Base-by-base conservation (phyloP, 176 grass and related monocot genomes). In the Raddia guianensis region DNA sequence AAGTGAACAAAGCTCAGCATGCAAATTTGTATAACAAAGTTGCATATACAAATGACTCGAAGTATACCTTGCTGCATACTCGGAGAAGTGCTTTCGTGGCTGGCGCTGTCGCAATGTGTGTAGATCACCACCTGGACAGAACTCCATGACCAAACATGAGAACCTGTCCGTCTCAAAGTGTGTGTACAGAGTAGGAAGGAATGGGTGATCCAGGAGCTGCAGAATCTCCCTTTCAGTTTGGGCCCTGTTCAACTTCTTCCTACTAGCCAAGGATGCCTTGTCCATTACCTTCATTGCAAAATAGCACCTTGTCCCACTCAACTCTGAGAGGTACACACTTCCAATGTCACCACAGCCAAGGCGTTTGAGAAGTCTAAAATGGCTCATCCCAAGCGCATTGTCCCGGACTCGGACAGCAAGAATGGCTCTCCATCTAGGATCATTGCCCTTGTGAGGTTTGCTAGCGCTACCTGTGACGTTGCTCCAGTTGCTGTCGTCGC, bases 241-340 rank as follows among this genome's bases (percentile, higher is more conserved):
- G 72, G 92, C 89, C 67, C 92, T 82, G 34, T 86, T 89, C 71
- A 93, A 50, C 80, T 93, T 93, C 73, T 93, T 93, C 77, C 91
- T 77, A 69, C 91, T 90, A 5, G 85, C 91, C 60, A 93, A 78
- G 70, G 87, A 89, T 40, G 91, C 91, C 87, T 93, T 93, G 76
- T 93, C 91, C 91, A 93, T 93, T 60, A 96, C 93, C 76, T 96
- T 96, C 90, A 96, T 96, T 11, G 93, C 93, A 78, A 92, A 92
- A 78, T 92, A 92, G 78, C 93, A 92, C 52, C 87, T 81, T 45
- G 93, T 96, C 9, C 90, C 84, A n/a, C 90, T 92, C 42, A 96
- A 65, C 62, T 96, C 93, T n/a, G 93, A 96, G 52, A 96, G 80
- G 75, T 96, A 96, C 63, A 96, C 93, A 55, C 87, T 92, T 1